Evolutionary conservation across 202 grass and related monocot genomes (phyloP), one percentile per base, ranked within the genome.

Genomic region (Miscanthus sacchariflorus): DNA sequence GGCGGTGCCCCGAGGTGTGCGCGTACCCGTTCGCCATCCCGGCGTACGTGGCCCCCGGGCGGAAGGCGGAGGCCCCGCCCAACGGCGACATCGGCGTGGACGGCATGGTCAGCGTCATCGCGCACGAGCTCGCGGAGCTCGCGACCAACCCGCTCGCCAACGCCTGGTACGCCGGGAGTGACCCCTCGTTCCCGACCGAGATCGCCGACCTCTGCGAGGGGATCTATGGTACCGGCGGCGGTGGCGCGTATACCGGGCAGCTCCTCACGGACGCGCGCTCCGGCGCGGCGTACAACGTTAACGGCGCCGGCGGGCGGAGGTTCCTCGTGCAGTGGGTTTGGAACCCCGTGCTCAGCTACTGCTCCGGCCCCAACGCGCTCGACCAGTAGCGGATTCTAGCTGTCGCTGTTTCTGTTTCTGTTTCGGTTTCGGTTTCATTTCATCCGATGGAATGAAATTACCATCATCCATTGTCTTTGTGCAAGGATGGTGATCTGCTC

Each of bases 281-380:
- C 33, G 96, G 96, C 36, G 93, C 96, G 1, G 9, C 92, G 2
- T 98, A 96, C 83, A 98, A 98, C 68, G 21, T 96, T 0, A 91
- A 98, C 12, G 96, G 96, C 52, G 80, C 85, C 18, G 90, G 96
- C 0, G 93, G 96, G 0, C 75, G 90, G 1, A 87, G 77, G 81
- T 98, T 96, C 89, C 38, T 98, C 5, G 92, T 98, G 30, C 96
- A 98, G 85, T 98, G 96, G 96, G 93, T 98, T 5, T 96, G 96
- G 96, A 88, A 98, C 81, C 96, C 96, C 12, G 72, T 85, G 42
- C 83, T 95, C 39, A 93, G 82, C 91, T 98, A 98, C 91, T 98
- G 96, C 86, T 94, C 93, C 72, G 96, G 96, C 27, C 96, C 96
- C 48, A 98, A 98, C 79, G 93, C 96, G 9, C 89, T 98, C 63